phyloP scores from a whole-genome alignment of 345 rosid species.

The Corchorus olitorius region DNA sequence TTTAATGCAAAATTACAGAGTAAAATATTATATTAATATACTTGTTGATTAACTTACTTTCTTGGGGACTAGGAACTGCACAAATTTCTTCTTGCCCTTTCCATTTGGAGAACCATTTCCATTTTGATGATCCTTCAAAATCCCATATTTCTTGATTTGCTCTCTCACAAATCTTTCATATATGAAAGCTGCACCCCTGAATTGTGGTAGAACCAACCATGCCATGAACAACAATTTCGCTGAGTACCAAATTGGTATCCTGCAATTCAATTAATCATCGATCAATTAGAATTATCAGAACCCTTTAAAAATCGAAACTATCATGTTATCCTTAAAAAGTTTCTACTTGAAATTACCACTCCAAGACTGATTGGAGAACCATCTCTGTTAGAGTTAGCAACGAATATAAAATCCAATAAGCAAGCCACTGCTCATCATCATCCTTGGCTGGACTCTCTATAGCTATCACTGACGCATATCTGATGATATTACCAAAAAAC shows the following conservation, averaged over 20 bases:
- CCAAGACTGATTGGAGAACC: constrained; percentile 60
- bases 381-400: constrained; percentile 76
- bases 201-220: constrained; percentile 82
- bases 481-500: constrained; percentile 11
- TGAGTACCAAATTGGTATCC: constrained; percentile 88
- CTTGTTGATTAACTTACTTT: constrained; percentile 9
- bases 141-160: constrained; percentile 46
- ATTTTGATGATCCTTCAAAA: constrained; percentile 14
- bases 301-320: too few relatives aligned
- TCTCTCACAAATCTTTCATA: constrained; percentile 61
- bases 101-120: neutral
- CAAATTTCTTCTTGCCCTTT: constrained; percentile 21
- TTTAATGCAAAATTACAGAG: neutral
- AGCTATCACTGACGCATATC: constrained; percentile 79
- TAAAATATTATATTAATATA: neutral
- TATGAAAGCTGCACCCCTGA: constrained; percentile 77
- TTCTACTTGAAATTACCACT: constrained; percentile 44
- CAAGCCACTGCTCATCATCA: constrained; percentile 93
- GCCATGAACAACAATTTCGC: constrained; percentile 56
- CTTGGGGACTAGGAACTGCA: constrained; percentile 17
- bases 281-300: neutral
- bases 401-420: constrained; percentile 89
- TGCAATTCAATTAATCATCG: constrained; percentile 7
- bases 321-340: too few relatives aligned
- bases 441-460: constrained; percentile 68